These are phyloP conservation scores for Phytophthora cajani DNA, from an alignment of 352 stramenopile genomes.

Conservation along the genomic window DNA sequence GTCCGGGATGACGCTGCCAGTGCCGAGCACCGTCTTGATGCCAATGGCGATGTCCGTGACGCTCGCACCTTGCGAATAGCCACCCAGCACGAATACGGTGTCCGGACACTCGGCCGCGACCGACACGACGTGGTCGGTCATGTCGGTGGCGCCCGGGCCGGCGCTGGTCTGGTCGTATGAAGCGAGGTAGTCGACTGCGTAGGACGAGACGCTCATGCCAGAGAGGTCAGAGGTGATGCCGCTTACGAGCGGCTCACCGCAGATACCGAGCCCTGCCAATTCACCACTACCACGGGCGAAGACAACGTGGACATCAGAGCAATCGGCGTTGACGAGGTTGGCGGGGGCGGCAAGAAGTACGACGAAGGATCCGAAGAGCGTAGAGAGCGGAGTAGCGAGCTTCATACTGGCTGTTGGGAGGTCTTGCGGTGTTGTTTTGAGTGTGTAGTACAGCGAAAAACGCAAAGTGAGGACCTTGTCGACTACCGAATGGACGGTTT, in stretches of 20 bases:
- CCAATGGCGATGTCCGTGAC: slow-evolving; percentile 43
- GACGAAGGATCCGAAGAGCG: slow-evolving; percentile 3
- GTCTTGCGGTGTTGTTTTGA: not conserved
- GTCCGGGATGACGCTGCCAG: slow-evolving; percentile 33
- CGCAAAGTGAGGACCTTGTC: slow-evolving; percentile 9
- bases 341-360: not conserved
- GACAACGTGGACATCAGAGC: slow-evolving; percentile 38
- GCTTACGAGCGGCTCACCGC: slow-evolving; percentile 38
- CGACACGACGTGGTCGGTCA: slow-evolving; percentile 39
- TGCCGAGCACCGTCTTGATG: slow-evolving; percentile 33
- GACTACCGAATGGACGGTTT: not conserved
- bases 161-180: slow-evolving; percentile 34
- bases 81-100: slow-evolving; percentile 38
- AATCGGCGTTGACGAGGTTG: slow-evolving; percentile 20
- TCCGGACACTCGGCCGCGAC: slow-evolving; percentile 35
- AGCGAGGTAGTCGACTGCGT: slow-evolving; percentile 43
- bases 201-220: slow-evolving; percentile 45
- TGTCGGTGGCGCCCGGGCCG: slow-evolving; percentile 38
- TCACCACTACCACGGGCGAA: slow-evolving; percentile 47
- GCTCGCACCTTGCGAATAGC: slow-evolving; percentile 45
- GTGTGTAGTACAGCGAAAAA: slow-evolving; percentile 16
- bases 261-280: slow-evolving; percentile 38
- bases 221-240: slow-evolving; percentile 34
- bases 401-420: not conserved
- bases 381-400: not conserved